Base-by-base conservation (phyloP, 495 filamentous ascomycete genomes). In the Neurospora sp. region DNA sequence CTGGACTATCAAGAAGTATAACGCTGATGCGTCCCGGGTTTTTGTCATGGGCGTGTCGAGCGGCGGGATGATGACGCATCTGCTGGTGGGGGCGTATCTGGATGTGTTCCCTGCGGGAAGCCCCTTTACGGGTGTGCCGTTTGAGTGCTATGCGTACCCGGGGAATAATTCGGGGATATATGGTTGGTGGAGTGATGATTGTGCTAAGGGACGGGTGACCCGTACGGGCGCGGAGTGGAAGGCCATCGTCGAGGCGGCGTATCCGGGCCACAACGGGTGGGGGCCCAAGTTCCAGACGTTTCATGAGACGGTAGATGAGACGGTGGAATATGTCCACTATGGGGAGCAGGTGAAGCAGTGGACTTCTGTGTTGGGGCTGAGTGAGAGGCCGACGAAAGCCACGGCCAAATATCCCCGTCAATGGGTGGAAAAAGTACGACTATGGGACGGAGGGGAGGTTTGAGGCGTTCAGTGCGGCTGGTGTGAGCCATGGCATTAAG, bases 61-160 rank as follows among this genome's bases (percentile, higher is more conserved):
- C 0, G 87, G 87, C 16, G 87, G 82, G n/a, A 89, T 88, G 86
- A 87, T 88, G 86, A 87, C 85, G n/a, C 87, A 88, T 73, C 85
- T 88, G 12, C 79, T 90, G 73, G 82, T 84, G 6, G 87, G 85
- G 4, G 80, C 86, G 0, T 89, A 90, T 76, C 88, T 87, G 9
- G 84, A 88, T 37, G 75, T 89, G 39, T 90, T 90, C 77, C 82
- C 83, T 1, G 88, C 87, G 0, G 87, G 82, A 6, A 82, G 83
- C 20, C 84, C 81, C 53, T 89, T 87, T 80, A 83, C 86, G 0
- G 88, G 88, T 41, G 83, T 87, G 3, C 81, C 86, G 4, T 85
- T 84, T 61, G 86, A 85, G 16, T 89, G 88, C 78, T 88, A 85
- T 76, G 79, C 83, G 22, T 73, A 39, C 35, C 68, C 80, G 12